A percentile compares a stretch with the other conserved stretches of the same genome.
These are phyloP conservation scores for Quercus variabilis DNA, from an alignment of 306 rosid genomes.

Conservation along the genomic window DNA sequence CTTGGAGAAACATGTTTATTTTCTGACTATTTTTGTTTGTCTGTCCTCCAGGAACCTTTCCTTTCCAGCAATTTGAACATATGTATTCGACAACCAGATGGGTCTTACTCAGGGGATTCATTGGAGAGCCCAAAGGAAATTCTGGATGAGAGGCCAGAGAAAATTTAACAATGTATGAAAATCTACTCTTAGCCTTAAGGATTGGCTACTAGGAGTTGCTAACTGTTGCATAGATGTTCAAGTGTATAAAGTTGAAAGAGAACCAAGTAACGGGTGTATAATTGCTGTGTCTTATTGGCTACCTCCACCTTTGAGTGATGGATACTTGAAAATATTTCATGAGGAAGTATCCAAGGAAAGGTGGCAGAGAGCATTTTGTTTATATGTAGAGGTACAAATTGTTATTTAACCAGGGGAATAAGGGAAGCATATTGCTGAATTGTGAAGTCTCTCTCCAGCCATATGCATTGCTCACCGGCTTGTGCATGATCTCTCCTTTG, in stretches of 20 bases:
- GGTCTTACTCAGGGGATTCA: conserved; percentile 66
- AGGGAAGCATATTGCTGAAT: conserved; percentile 55
- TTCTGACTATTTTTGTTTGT: conserved; percentile 24
- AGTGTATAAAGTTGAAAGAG: conserved; percentile 61
- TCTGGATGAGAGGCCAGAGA: conserved; percentile 49
- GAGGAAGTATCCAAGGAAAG: conserved; percentile 30
- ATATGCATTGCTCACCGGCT: conserved; percentile 36
- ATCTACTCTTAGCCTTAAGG: conserved; percentile 41
- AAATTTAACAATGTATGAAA: conserved; percentile 34
- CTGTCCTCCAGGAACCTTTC: conserved; percentile 53
- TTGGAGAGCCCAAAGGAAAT: conserved; percentile 80
- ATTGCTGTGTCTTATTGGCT: conserved; percentile 3
- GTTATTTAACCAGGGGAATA: conserved; percentile 55
- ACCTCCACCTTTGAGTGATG: conserved; percentile 18
- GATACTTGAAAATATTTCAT: conserved; percentile 32
- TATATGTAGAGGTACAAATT: conserved; percentile 49
- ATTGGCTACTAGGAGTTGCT: conserved; percentile 44
- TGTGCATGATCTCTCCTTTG: conserved; percentile 51
- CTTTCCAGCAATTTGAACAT: conserved; percentile 85
- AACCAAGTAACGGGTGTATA: neutral
- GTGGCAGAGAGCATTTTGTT: conserved; percentile 47
- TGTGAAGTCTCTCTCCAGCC: conserved; percentile 45
- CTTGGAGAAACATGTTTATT: neutral
- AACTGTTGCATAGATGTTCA: conserved; percentile 52
- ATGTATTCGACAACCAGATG: conserved; percentile 89